Percentiles rank a stretch among this genome's conserved stretches.
These are phyloP conservation scores for Epichloe uncinata DNA, from an alignment of 2,329 filamentous ascomycete species.

Conservation along the genomic window DNA sequence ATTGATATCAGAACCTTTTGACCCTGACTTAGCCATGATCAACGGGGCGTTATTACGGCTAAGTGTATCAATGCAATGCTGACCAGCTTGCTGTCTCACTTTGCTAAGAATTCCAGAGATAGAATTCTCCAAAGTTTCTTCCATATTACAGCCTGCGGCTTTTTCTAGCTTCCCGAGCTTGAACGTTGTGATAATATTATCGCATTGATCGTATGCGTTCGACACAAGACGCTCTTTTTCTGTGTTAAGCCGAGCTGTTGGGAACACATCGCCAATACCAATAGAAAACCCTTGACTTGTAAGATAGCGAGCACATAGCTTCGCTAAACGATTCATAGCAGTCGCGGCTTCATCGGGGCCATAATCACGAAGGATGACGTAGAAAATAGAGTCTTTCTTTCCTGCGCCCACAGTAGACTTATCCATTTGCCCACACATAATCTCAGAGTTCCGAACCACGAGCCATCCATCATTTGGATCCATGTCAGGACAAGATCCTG, in stretches of 20 bases:
- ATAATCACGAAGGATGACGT: constrained; percentile 89
- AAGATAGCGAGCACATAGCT: constrained; percentile 76
- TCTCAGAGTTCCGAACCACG: constrained; percentile 87
- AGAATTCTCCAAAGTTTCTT: constrained; percentile 79
- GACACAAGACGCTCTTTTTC: constrained; percentile 67
- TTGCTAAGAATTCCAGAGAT: constrained; percentile 86
- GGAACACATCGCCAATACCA: constrained; percentile 88
- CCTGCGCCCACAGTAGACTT: constrained; percentile 94
- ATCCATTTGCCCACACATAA: constrained; percentile 97
- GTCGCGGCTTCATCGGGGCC: constrained; percentile 77
- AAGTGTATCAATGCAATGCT: constrained; percentile 78
- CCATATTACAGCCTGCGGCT: constrained; percentile 77
- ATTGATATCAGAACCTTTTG: constrained; percentile 95
- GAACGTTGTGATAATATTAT: constrained; percentile 70
- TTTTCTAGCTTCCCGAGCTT: constrained; percentile 72
- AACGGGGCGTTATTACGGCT: constrained; percentile 86
- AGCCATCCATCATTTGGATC: constrained; percentile 83
- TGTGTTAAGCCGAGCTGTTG: constrained; percentile 53
- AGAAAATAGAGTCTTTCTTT: constrained; percentile 97
- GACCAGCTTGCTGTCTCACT: constrained; percentile 82
- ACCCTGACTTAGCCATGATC: constrained; percentile 94
- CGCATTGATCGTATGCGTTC: constrained; percentile 66
- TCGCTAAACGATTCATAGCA: constrained; percentile 89
- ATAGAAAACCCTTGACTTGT: constrained; percentile 93
- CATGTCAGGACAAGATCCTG: constrained; percentile 50